Evolutionary conservation across 768 basidiomycete genomes (phyloP).

Genomic region (Russula ochroleuca): DNA sequence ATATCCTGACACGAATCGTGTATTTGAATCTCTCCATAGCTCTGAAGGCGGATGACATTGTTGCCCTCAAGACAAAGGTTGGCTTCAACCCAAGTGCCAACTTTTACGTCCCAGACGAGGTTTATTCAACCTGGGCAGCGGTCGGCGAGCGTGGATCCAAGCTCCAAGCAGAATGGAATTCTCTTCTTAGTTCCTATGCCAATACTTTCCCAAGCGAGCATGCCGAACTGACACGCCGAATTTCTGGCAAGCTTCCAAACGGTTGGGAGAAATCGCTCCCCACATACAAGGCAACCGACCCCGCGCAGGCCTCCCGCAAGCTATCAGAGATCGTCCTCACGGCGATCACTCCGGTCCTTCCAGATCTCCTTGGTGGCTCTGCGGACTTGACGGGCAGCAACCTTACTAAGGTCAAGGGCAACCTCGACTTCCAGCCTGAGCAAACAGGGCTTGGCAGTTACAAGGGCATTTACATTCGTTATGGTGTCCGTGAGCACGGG

Average conservation of each 20-base stretch:
- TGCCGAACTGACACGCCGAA: conserved; percentile 80
- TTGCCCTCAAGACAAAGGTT: conserved; percentile 75
- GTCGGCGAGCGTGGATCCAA: conserved; percentile 69
- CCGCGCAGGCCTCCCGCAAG: conserved; percentile 89
- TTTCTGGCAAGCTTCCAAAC: conserved; percentile 74
- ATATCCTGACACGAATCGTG: conserved; percentile 16
- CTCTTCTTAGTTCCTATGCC: conserved; percentile 61
- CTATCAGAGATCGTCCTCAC: conserved; percentile 86
- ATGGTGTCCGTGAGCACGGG: conserved; percentile 95
- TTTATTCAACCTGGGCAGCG: conserved; percentile 62
- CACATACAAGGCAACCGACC: conserved; percentile 75
- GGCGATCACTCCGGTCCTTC: conserved; percentile 65
- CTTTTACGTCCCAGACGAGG: conserved; percentile 73
- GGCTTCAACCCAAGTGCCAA: conserved; percentile 72
- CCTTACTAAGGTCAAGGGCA: conserved; percentile 79
- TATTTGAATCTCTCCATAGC: conserved; percentile 43
- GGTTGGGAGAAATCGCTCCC: conserved; percentile 86
- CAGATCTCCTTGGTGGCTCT: conserved; percentile 85
- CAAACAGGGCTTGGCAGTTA: conserved; percentile 80
- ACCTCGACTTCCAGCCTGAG: conserved; percentile 90
- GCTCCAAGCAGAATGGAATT: conserved; percentile 70
- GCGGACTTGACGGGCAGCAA: conserved; percentile 92
- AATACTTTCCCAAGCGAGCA: conserved; percentile 80
- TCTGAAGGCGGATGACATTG: conserved; percentile 89
- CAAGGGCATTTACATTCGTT: conserved; percentile 87